These are phyloP conservation scores for Ustulina deusta DNA, from an alignment of 2,329 filamentous ascomycete genomes.

Conservation along the genomic window DNA sequence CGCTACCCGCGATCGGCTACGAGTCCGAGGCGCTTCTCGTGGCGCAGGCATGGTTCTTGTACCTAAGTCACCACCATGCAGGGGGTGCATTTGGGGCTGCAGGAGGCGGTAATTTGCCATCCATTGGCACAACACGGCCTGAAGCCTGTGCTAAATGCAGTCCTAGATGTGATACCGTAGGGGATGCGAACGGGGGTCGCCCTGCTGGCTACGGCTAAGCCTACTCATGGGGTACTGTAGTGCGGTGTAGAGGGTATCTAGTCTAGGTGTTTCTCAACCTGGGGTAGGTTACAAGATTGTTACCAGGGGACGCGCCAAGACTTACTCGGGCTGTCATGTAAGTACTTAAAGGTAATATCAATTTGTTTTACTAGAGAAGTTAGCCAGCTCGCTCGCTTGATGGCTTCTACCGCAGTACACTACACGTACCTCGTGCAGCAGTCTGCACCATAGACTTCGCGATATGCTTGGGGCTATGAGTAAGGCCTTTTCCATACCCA, in stretches of 20 bases:
- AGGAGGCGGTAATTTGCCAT: conserved; percentile 4
- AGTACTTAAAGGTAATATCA: too few species aligned
- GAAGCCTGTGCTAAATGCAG: not conserved
- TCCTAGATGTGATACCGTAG: not conserved
- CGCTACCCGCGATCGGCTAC: not conserved
- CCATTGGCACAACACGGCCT: conserved; percentile 1
- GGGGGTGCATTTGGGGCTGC: conserved; percentile 22
- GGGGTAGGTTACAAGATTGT: not conserved
- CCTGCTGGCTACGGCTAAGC: not conserved
- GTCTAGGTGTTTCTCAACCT: not conserved
- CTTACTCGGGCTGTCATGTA: not conserved
- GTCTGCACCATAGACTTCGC: not conserved
- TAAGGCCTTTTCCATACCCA: not conserved
- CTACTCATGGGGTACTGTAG: not conserved
- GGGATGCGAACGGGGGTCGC: not conserved
- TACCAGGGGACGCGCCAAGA: not conserved
- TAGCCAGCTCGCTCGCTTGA: not conserved
- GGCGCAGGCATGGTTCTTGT: conserved; percentile 2
- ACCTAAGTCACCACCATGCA: conserved; percentile 18
- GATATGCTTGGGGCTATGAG: too few species aligned
- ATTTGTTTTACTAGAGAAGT: not conserved
- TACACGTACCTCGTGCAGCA: not conserved
- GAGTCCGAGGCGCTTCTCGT: conserved; percentile 1
- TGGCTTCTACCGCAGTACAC: too few species aligned
- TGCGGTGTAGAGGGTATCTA: too few species aligned